Base-by-base conservation (phyloP, 345 rosid genomes). In the Citrus trifoliata region DNA sequence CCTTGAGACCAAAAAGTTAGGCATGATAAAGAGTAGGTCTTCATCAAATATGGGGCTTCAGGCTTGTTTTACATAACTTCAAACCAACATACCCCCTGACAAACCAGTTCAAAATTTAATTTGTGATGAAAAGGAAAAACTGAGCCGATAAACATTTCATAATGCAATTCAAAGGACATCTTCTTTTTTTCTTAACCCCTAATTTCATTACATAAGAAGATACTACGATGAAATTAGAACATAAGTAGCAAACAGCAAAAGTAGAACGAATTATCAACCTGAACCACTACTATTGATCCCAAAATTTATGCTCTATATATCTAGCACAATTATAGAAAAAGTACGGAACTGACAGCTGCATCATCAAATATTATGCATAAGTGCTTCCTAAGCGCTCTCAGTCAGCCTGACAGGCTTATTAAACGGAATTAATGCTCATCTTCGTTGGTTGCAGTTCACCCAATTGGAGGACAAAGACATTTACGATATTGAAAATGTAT, bases 21-120 rank as follows among this genome's bases (percentile, higher is more conserved):
- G 89, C 87, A 88, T 70, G 87, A 86, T 78, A 76, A 85, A 87
- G 88, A 84, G 80, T 82, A 88, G 85, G 86, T 59, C 97, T 91
- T 93, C 93, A 91, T 75, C 70, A 74, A 75, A 75, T 62, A 89
- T 85, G 93, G 96, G 97, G 93, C 93, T 92, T 91, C 88, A 65
- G 90, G 86, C 94, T 90, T 92, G 95, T 89, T 91, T 62, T 75
- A 64, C 27, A 89, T 93, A 91, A 93, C 97, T 89, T 89, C 94
- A 93, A 93, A 92, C 95, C 94, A 92, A 95, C 90, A 90, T 78
- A 85, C 90, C 94, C 97, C 98, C 98, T 93, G 98, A 89, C 90
- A 92, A 95, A 88, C 92, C 93, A 93, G 85, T 89, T 82, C 88
- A 92, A 89, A 85, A 74, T 86, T 87, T 80, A 89, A 90, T 84